A percentile compares a stretch with the other conserved stretches of the same genome.
phyloP scores from a whole-genome alignment of 257 asterid genomes.

The Sherardia arvensis region DNA sequence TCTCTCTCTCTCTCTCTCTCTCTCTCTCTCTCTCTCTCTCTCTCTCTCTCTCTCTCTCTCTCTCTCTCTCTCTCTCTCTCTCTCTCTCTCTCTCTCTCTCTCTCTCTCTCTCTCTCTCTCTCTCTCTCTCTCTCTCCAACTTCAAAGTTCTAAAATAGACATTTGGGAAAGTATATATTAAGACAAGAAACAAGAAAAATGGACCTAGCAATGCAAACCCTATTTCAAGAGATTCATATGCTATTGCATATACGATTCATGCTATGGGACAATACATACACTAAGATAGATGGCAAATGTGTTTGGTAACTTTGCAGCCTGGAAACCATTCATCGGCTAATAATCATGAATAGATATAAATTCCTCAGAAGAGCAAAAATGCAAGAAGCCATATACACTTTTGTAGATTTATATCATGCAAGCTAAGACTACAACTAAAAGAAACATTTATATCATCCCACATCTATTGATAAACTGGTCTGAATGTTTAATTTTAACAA shows the following conservation, averaged over 20 bases:
- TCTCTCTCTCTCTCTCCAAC: too few relatives aligned
- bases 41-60: too few relatives aligned
- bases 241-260: background rate
- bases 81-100: too few relatives aligned
- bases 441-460: background rate
- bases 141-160: conserved; percentile 16
- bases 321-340: background rate
- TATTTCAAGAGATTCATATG: background rate
- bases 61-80: too few relatives aligned
- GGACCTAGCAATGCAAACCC: background rate
- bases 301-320: background rate
- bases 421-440: background rate
- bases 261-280: background rate
- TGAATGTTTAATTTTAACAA: background rate
- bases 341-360: background rate
- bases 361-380: background rate
- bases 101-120: too few relatives aligned
- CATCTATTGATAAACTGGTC: background rate
- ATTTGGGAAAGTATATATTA: background rate
- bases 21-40: too few relatives aligned
- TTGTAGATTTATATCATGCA: background rate
- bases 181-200: background rate
- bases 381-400: background rate
- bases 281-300: background rate
- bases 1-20: too few relatives aligned